Evolutionary conservation across 345 rosid genomes (phyloP).

Genomic region (Salix viminalis): DNA sequence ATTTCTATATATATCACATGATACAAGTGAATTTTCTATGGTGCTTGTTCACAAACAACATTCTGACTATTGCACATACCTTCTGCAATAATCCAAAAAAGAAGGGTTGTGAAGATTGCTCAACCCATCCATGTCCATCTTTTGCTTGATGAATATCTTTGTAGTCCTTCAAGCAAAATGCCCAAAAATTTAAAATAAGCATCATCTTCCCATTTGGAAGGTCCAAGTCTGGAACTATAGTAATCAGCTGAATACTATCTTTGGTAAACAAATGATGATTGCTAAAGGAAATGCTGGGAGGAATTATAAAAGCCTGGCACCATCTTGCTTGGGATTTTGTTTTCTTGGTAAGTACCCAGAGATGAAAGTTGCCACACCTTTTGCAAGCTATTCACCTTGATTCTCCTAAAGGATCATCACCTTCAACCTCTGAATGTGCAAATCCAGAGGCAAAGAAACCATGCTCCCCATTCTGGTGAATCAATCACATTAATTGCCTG

Average conservation of each 20-base stretch:
- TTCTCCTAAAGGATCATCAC: constrained; percentile 65
- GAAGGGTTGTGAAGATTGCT: constrained; percentile 77
- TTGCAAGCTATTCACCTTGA: constrained; percentile 86
- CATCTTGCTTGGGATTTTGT: constrained; percentile 91
- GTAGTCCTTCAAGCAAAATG: constrained; percentile 64
- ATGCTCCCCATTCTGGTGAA: constrained; percentile 48
- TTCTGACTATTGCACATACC: constrained; percentile 35
- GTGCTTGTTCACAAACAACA: neutral
- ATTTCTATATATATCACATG: neutral
- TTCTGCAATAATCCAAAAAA: constrained; percentile 81
- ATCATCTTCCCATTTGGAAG: neutral
- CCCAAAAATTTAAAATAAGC: constrained; percentile 11
- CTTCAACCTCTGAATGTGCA: constrained; percentile 52
- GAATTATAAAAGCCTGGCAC: constrained; percentile 74
- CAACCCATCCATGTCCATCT: constrained; percentile 99
- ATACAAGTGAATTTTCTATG: neutral
- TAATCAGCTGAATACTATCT: neutral
- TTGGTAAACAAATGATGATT: neutral
- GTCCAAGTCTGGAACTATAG: constrained; percentile 11
- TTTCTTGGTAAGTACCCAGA: constrained; percentile 72
- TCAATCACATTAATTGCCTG: constrained; percentile 20
- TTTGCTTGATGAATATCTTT: constrained; percentile 88
- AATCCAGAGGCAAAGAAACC: constrained; percentile 61
- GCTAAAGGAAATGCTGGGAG: neutral
- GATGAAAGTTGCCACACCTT: constrained; percentile 68